Conservation (phyloP, 106 monocot species). For the Cymbidium sinense region DNA sequence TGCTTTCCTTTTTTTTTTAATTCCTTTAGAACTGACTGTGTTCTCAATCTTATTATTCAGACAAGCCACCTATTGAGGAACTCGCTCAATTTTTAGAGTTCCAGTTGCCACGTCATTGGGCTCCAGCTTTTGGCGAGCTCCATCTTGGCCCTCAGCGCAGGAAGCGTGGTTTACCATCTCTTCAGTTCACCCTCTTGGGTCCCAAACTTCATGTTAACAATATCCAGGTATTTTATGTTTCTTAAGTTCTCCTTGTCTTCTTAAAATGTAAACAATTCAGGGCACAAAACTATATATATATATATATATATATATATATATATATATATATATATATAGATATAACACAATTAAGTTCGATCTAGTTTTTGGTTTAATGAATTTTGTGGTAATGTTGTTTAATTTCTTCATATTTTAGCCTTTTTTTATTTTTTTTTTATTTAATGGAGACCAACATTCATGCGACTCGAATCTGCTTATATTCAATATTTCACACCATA, state of each 20-base stretch:
- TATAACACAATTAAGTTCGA: neutral
- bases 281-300: neutral
- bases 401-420: neutral
- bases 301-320: neutral
- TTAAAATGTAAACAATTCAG: neutral
- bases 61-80: conserved; percentile 76
- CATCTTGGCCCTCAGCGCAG: conserved; percentile 45
- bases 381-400: neutral
- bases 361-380: neutral
- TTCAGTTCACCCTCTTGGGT: conserved; percentile 58
- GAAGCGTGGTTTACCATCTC: conserved; percentile 45
- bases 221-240: conserved; percentile 28
- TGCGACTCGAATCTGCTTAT: neutral
- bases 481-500: too few species aligned
- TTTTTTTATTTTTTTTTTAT: too few species aligned
- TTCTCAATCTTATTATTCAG: conserved; percentile 20
- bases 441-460: neutral
- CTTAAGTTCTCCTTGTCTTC: neutral
- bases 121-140: conserved; percentile 62
- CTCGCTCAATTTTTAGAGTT: conserved; percentile 72
- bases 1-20: neutral
- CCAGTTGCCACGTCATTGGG: conserved; percentile 76
- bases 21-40: conserved; percentile 4
- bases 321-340: neutral
- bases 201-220: conserved; percentile 59